Base-by-base conservation (phyloP, 176 grass and related monocot species). In the Paspalum notatum region DNA sequence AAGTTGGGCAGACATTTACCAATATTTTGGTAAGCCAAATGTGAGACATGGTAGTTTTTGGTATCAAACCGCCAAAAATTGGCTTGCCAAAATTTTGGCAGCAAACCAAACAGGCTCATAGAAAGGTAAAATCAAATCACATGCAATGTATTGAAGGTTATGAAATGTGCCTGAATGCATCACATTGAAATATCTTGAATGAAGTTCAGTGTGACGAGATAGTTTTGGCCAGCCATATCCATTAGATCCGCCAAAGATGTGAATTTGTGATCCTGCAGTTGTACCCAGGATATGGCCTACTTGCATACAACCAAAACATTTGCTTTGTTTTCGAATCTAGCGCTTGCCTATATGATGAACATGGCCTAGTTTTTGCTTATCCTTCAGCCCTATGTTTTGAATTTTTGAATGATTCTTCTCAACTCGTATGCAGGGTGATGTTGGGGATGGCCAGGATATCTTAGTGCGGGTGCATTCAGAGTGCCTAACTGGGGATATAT, bases 401-500 rank as follows among this genome's bases (percentile, higher is more conserved):
- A 38, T 44, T 49, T 8, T 59, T 51, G 49, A 85, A 79, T 74
- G 18, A 68, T 40, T 69, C 1, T 43, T 81, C 80, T 58, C 55
- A 54, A 32, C 42, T 42, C 44, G 56, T 84, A 66, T 69, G 82
- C 70, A 98, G 96, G 96, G 96, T 76, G 92, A 95, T 91, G 93
- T 98, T 77, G 96, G 96, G 51, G 90, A 98, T 80, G 96, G 92
- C 39, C 86, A 93, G 39, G 96, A 98, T 91, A 89, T 93, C 69
- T 65, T 98, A 81, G 90, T 98, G 51, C 81, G 96, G 55, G 96
- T 98, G 67, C 92, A 98, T 78, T 98, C 92, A 0, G 90, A 94
- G 71, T 92, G 95, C 79, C 85, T 98, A 57, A 98, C 92, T 21
- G 92, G 95, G 44, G 95, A 98, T 64, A 94, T 98, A 90, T 94